phyloP scores from a whole-genome alignment of 495 filamentous ascomycete genomes.

The Cladorrhinum samala region DNA sequence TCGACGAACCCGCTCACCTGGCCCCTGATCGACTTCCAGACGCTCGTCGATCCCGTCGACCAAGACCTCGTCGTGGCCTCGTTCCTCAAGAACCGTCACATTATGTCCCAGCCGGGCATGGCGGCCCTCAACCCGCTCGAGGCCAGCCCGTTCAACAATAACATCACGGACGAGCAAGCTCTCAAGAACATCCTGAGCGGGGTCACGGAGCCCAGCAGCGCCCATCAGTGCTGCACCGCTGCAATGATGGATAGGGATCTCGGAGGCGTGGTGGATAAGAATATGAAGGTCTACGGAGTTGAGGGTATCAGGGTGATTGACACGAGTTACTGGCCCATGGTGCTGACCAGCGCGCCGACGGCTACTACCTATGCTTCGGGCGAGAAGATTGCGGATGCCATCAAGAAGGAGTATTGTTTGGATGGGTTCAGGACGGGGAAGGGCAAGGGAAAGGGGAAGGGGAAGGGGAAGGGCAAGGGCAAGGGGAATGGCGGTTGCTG shows the following conservation, averaged over 20 bases:
- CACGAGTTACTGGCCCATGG: constrained; percentile 35
- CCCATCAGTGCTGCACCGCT: constrained; percentile 37
- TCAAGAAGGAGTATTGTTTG: background rate
- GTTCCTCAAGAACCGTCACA: constrained; percentile 33
- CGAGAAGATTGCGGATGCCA: background rate
- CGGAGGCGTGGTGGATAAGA: constrained; percentile 42
- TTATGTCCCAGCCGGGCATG: constrained; percentile 36
- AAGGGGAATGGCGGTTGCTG: too few relatives aligned
- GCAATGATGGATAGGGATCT: constrained; percentile 38
- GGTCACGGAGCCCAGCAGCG: constrained; percentile 24
- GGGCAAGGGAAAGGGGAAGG: background rate
- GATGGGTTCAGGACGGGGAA: background rate
- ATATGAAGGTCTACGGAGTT: constrained; percentile 45
- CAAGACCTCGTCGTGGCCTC: constrained; percentile 23
- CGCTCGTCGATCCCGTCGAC: constrained; percentile 33
- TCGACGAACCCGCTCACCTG: constrained; percentile 29
- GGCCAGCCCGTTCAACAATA: constrained; percentile 22
- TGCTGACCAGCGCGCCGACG: constrained; percentile 37
- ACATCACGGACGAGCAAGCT: constrained; percentile 21
- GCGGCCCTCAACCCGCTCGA: constrained; percentile 32
- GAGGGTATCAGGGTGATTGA: constrained; percentile 36
- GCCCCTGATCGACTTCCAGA: constrained; percentile 29
- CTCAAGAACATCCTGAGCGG: constrained; percentile 20
- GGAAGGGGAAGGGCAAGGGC: background rate
- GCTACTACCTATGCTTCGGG: constrained; percentile 44